Evolutionary conservation across 1,284 basidiomycete species (phyloP), one percentile per base, ranked within the genome.

Genomic region (Cutaneotrichosporon mucoides): DNA sequence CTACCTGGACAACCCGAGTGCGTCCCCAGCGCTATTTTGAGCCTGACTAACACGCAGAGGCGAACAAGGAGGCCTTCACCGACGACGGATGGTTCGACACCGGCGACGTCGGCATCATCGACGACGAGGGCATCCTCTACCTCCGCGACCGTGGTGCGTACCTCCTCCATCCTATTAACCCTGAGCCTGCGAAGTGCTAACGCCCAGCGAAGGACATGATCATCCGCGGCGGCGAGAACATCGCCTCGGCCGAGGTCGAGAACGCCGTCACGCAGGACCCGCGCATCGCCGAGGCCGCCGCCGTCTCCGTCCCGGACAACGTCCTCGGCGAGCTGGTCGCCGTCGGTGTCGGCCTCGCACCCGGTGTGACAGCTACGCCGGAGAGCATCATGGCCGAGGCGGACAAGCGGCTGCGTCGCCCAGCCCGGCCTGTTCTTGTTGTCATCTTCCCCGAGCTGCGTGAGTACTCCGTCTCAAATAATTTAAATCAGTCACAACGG

Each of bases 211-310:
- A 63, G 62, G 62, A 63, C 53, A 70, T 76, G 56, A 76, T 76
- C 51, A 74, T 76, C 35, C 72, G 75, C 3, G 75, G 75, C 16
- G 75, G 75, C 1, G 75, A 76, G 61, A 76, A 76, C 55, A 74
- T 76, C 60, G 63, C 72, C 0, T 74, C 73, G 2, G 61, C 68
- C 1, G 72, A 74, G 46, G 68, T 76, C 15, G 75, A 76, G 61
- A 74, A 76, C 55, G 75, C 68, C 34, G 48, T 76, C 12, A 71
- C 68, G 41, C 63, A 69, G 37, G 66, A 73, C 52, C 53, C 62
- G 11, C 60, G 66, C 37, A 64, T 76, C 3, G 60, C 63, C 3
- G 71, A 72, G 58, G 71, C 64, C 7, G 70, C 68, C 2, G 75
- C 72, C 7, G 63, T 76, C 0, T 64, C 73, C 3, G 65, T 76